Evolutionary conservation across 768 basidiomycete genomes (phyloP).

Genomic region (Leccinellum luteum): DNA sequence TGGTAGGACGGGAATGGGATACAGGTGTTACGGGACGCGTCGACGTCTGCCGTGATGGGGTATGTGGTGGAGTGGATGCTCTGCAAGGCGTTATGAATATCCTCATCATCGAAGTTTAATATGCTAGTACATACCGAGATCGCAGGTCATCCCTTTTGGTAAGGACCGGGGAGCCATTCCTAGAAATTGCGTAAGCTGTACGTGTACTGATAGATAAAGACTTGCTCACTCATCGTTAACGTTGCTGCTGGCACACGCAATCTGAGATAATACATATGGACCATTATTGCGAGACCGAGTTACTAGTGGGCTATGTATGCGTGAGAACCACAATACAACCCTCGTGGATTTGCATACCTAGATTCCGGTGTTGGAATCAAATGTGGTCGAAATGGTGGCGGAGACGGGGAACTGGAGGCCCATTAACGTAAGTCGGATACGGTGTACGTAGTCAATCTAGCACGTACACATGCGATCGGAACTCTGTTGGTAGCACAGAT

Average conservation of each 20-base stretch:
- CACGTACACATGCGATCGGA: conserved; percentile 20
- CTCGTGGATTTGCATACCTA: conserved; percentile 17
- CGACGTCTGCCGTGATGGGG: conserved; percentile 12
- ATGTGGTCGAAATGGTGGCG: conserved; percentile 17
- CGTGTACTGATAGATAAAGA: neutral
- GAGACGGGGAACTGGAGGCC: conserved; percentile 15
- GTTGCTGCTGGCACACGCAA: neutral
- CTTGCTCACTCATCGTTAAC: conserved; percentile 15
- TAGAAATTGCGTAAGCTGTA: conserved; percentile 3
- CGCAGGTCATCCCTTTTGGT: conserved; percentile 2
- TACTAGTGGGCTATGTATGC: conserved; percentile 20
- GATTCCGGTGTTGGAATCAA: conserved; percentile 33
- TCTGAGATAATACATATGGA: conserved; percentile 11
- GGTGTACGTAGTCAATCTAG: neutral
- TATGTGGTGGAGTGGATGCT: conserved; percentile 18
- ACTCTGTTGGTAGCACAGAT: conserved; percentile 23
- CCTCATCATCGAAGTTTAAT: neutral
- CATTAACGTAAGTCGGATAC: neutral
- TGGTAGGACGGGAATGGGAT: conserved; percentile 9
- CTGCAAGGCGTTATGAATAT: conserved; percentile 1
- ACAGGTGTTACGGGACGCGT: conserved; percentile 16
- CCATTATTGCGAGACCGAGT: conserved; percentile 18
- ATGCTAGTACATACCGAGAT: conserved; percentile 15
- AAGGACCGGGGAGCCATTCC: neutral
- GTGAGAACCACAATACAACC: conserved; percentile 6